A percentile compares a stretch with the other conserved stretches of the same genome.
Conservation (phyloP, 23 red algal species). For the Gracilaria vermiculophylla region DNA sequence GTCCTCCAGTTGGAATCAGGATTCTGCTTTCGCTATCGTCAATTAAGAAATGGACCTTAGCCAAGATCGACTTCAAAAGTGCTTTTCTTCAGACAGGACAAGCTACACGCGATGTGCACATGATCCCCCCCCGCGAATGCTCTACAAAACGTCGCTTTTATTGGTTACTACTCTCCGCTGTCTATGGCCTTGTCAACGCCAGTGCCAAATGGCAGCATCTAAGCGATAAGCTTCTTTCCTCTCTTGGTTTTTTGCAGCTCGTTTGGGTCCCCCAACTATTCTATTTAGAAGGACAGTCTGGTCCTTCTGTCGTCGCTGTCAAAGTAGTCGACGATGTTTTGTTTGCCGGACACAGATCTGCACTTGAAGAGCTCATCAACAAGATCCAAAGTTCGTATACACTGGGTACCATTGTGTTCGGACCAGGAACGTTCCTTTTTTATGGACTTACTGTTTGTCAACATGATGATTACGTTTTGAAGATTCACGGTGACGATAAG, state of each 20-base stretch:
- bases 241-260: conserved; percentile 18
- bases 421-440: conserved; percentile 13
- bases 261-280: conserved; percentile 25
- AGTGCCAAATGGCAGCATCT: conserved; percentile 38
- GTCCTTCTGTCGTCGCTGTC: background rate
- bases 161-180: conserved; percentile 32
- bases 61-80: conserved; percentile 47
- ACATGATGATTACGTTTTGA: background rate
- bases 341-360: background rate
- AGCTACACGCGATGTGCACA: conserved; percentile 22
- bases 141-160: background rate
- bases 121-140: conserved; percentile 29
- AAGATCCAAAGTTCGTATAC: background rate
- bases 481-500: conserved; percentile 1
- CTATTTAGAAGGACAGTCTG: background rate
- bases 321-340: conserved; percentile 47
- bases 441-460: conserved; percentile 2
- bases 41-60: conserved; percentile 5
- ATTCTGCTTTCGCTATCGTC: conserved; percentile 16
- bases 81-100: conserved; percentile 43
- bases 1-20: conserved; percentile 16
- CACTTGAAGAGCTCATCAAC: background rate
- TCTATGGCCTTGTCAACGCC: conserved; percentile 17
- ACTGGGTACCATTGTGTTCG: conserved; percentile 6
- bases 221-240: background rate